Conservation (phyloP, 192 early-diverging fungal genomes). For the Paraglomus brasilianum region DNA sequence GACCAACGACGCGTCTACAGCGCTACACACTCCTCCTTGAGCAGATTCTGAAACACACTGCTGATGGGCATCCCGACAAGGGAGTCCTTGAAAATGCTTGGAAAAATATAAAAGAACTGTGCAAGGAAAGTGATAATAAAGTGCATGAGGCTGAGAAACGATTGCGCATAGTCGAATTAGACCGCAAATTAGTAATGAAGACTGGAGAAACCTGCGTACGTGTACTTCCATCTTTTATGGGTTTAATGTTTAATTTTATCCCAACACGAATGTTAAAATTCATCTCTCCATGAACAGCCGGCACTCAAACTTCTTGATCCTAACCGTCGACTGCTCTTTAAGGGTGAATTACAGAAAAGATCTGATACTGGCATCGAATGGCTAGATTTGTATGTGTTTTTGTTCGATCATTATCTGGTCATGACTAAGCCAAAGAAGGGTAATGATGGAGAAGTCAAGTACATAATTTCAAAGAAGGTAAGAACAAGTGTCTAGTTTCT, state of each 20-base stretch:
- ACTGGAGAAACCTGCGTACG: slow-evolving; percentile 12
- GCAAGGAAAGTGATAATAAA: slow-evolving; percentile 65
- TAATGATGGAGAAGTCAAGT: slow-evolving; percentile 48
- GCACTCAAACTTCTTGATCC: slow-evolving; percentile 14
- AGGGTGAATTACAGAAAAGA: slow-evolving; percentile 28
- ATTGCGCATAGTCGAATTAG: slow-evolving; percentile 61
- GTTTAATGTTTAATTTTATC: neutral
- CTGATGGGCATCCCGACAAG: slow-evolving; percentile 65
- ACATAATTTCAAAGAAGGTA: slow-evolving; percentile 23
- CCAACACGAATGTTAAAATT: neutral
- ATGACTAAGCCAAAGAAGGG: slow-evolving; percentile 69
- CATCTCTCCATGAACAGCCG: neutral
- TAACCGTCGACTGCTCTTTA: slow-evolving; percentile 14
- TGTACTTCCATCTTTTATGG: neutral
- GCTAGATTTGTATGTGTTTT: slow-evolving; percentile 65
- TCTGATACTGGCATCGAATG: neutral
- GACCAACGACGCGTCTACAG: slow-evolving; percentile 73
- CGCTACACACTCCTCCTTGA: slow-evolving; percentile 75
- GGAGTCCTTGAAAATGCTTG: slow-evolving; percentile 58
- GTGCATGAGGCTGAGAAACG: slow-evolving; percentile 71
- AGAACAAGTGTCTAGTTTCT: neutral
- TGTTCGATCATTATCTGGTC: slow-evolving; percentile 86
- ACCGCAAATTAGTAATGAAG: slow-evolving; percentile 32
- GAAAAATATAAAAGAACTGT: slow-evolving; percentile 53
- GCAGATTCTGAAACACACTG: slow-evolving; percentile 67